Evolutionary conservation across 345 rosid species (phyloP).

Genomic region (Salix koriyanagi): DNA sequence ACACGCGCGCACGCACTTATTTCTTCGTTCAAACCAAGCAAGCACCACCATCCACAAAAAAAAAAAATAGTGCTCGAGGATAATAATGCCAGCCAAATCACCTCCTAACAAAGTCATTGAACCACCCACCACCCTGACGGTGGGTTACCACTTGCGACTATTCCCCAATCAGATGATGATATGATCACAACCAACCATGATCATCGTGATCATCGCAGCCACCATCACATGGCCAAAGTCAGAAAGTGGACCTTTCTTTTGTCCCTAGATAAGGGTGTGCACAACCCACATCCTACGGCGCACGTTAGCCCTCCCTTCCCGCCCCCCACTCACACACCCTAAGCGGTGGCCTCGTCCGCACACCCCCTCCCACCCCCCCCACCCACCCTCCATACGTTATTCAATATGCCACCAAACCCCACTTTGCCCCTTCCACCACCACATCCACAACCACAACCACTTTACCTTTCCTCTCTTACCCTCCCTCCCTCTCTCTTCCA

Average conservation of each 20-base stretch:
- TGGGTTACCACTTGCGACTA: conserved; percentile 3
- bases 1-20: too few relatives aligned
- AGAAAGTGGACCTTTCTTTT: conserved; percentile 25
- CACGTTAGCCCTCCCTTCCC: conserved; percentile 16
- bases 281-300: conserved; percentile 4
- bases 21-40: neutral
- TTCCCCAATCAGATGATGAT: neutral
- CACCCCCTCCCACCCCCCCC: conserved; percentile 33
- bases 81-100: neutral
- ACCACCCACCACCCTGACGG: conserved; percentile 11
- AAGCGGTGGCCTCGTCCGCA: conserved; percentile 38
- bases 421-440: conserved; percentile 29
- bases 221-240: neutral
- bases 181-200: neutral
- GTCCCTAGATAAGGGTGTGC: neutral
- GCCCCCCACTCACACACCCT: conserved; percentile 6
- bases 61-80: neutral
- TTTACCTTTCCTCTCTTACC: neutral
- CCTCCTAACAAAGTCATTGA: conserved; percentile 2
- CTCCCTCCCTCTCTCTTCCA: conserved; percentile 6
- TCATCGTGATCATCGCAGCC: neutral
- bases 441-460: neutral
- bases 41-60: neutral
- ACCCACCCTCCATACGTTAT: conserved; percentile 9
- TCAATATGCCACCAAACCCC: conserved; percentile 47